Conservation (phyloP, 768 basidiomycete species). For the Tricholoma bakamatsutake region DNA sequence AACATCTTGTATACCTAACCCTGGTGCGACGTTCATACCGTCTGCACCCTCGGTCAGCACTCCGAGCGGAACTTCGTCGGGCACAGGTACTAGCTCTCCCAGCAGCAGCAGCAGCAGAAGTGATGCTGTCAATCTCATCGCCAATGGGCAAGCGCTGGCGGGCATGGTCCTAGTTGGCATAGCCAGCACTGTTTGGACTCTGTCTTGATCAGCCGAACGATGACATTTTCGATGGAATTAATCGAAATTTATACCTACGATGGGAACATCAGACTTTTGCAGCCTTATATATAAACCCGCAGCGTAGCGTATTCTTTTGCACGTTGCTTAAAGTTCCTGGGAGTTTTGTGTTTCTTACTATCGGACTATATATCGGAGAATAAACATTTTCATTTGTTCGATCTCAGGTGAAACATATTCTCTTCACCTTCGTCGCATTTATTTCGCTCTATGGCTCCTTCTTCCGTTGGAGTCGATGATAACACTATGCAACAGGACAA, state of each 20-base stretch:
- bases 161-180: slow-evolving; percentile 32
- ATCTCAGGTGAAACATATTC: background rate
- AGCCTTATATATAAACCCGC: slow-evolving; percentile 7
- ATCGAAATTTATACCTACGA: background rate
- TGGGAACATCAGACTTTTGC: slow-evolving; percentile 7
- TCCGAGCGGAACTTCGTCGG: slow-evolving; percentile 12
- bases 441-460: slow-evolving; percentile 12
- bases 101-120: slow-evolving; percentile 16
- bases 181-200: slow-evolving; percentile 38
- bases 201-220: slow-evolving; percentile 23
- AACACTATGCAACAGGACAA: slow-evolving; percentile 33
- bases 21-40: slow-evolving; percentile 60
- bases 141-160: slow-evolving; percentile 27
- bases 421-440: background rate
- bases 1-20: slow-evolving; percentile 61
- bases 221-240: background rate
- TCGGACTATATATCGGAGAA: slow-evolving; percentile 16
- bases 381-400: slow-evolving; percentile 5
- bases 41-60: slow-evolving; percentile 29
- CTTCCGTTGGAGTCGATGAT: slow-evolving; percentile 23
- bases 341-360: background rate
- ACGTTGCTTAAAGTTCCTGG: too few species aligned
- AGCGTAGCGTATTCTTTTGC: slow-evolving; percentile 8
- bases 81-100: slow-evolving; percentile 11
- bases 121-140: slow-evolving; percentile 15